A percentile compares a stretch with the other conserved stretches of the same genome.
Evolutionary conservation across 1,284 basidiomycete genomes (phyloP).

Genomic region (Cutaneotrichosporon curvatum): DNA sequence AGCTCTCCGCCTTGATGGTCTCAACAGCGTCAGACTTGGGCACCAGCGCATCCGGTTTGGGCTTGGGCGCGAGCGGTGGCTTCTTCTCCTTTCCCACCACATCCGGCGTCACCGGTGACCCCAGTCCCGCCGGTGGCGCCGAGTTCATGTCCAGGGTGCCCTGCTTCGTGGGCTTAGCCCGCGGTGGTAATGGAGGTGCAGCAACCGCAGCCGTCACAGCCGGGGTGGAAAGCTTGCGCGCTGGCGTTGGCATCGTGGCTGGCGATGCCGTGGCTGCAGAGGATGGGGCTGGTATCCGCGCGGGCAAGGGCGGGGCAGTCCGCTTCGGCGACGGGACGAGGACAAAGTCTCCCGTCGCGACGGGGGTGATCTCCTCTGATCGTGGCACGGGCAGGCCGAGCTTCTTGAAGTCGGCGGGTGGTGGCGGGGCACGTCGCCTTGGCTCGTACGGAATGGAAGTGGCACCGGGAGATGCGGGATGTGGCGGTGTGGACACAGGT

Average conservation of each 20-base stretch:
- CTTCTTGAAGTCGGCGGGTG: constrained; percentile 10
- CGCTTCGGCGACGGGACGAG: constrained; percentile 23
- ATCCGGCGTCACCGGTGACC: constrained; percentile 6
- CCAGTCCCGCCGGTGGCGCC: constrained; percentile 5
- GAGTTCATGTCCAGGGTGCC: constrained; percentile 14
- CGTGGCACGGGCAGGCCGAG: constrained; percentile 10
- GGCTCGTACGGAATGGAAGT: constrained; percentile 8
- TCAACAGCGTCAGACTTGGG: too few species aligned
- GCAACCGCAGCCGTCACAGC: too few species aligned
- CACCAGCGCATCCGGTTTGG: too few species aligned
- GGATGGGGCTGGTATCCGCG: not conserved
- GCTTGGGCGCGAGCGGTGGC: too few species aligned
- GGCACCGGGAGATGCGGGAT: not conserved
- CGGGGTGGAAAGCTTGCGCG: not conserved
- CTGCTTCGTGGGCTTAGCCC: not conserved
- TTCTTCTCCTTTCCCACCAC: too few species aligned
- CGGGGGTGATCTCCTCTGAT: constrained; percentile 24
- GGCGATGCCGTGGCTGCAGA: too few species aligned
- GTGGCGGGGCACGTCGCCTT: constrained; percentile 10
- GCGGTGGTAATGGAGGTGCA: not conserved
- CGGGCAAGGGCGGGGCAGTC: constrained; percentile 4
- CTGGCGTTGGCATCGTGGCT: too few species aligned
- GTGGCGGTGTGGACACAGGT: constrained; percentile 1
- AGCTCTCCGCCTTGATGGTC: too few species aligned
- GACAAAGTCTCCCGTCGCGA: constrained; percentile 38